A percentile compares a stretch with the other conserved stretches of the same genome.
These are phyloP conservation scores for Cercophora samala DNA, from an alignment of 495 filamentous ascomycete genomes.

Conservation along the genomic window DNA sequence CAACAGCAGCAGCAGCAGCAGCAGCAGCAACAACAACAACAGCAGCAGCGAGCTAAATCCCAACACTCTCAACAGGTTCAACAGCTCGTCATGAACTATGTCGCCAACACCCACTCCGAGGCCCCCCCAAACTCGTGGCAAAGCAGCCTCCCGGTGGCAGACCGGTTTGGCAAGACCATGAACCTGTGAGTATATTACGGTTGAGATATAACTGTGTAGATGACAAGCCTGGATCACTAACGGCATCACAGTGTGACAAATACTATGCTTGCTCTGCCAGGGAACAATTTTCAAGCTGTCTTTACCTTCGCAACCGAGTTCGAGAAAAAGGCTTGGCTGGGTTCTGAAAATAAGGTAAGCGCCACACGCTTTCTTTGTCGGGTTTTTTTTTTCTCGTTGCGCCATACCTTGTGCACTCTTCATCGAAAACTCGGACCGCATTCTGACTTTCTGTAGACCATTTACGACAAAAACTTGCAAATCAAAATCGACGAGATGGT, in stretches of 20 bases:
- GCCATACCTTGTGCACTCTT: neutral
- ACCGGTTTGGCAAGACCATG: conserved; percentile 36
- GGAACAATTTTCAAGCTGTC: conserved; percentile 31
- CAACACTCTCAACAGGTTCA: neutral
- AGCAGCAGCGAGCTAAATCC: too few relatives aligned
- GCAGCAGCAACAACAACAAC: conserved; percentile 23
- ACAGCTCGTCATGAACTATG: conserved; percentile 6
- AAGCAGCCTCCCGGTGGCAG: too few relatives aligned
- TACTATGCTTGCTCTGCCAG: conserved; percentile 39
- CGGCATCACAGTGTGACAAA: conserved; percentile 38
- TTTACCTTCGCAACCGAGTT: conserved; percentile 33
- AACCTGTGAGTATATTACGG: conserved; percentile 32
- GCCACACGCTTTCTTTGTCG: neutral
- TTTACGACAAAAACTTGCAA: conserved; percentile 38
- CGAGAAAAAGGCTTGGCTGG: conserved; percentile 44
- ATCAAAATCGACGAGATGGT: conserved; percentile 35
- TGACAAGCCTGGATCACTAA: neutral
- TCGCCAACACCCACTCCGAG: neutral
- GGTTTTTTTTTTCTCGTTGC: too few relatives aligned
- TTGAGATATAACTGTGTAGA: neutral
- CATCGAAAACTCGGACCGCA: conserved; percentile 15
- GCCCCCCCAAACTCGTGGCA: conserved; percentile 36
- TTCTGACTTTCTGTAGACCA: conserved; percentile 28
- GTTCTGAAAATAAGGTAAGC: conserved; percentile 44
- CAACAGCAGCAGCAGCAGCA: conserved; percentile 32